These are phyloP conservation scores for Podaxis sp. DNA, from an alignment of 768 basidiomycete species.

Conservation along the genomic window DNA sequence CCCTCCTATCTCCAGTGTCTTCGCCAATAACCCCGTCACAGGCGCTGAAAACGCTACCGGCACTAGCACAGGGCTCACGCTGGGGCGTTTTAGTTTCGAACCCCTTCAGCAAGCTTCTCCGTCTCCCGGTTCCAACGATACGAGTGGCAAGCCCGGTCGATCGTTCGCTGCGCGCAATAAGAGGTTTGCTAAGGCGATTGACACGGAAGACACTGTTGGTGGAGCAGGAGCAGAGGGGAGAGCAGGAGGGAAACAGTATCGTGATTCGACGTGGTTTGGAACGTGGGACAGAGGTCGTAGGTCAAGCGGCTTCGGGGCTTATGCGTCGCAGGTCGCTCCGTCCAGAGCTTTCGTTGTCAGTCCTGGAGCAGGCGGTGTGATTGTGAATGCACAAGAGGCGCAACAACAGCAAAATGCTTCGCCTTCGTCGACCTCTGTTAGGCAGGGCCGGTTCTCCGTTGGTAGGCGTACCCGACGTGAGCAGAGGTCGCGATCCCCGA, in stretches of 20 bases:
- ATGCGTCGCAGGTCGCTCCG: constrained; percentile 11
- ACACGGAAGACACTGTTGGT: not conserved
- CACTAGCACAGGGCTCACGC: constrained; percentile 9
- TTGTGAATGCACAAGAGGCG: constrained; percentile 16
- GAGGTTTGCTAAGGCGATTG: constrained; percentile 12
- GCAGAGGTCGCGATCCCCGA: constrained; percentile 33
- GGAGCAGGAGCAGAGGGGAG: not conserved
- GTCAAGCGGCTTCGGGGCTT: not conserved
- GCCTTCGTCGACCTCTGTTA: constrained; percentile 16
- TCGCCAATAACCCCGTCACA: constrained; percentile 14
- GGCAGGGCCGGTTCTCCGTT: constrained; percentile 29
- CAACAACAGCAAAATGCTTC: constrained; percentile 19
- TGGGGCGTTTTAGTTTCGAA: constrained; percentile 14
- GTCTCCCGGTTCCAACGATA: constrained; percentile 6
- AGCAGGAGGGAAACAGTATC: not conserved
- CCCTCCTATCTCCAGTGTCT: not conserved
- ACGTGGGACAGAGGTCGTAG: constrained; percentile 11
- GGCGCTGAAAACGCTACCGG: constrained; percentile 14
- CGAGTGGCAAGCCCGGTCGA: constrained; percentile 16
- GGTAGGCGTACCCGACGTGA: constrained; percentile 13
- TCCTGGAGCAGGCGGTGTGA: not conserved
- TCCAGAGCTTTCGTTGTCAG: constrained; percentile 27
- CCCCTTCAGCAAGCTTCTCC: constrained; percentile 13
- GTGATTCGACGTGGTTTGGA: constrained; percentile 11
- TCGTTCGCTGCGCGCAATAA: constrained; percentile 15